Percentiles rank a stretch among this genome's conserved stretches.
Conservation (phyloP, 2,329 filamentous ascomycete species). For the Neocucurbitaria cava region DNA sequence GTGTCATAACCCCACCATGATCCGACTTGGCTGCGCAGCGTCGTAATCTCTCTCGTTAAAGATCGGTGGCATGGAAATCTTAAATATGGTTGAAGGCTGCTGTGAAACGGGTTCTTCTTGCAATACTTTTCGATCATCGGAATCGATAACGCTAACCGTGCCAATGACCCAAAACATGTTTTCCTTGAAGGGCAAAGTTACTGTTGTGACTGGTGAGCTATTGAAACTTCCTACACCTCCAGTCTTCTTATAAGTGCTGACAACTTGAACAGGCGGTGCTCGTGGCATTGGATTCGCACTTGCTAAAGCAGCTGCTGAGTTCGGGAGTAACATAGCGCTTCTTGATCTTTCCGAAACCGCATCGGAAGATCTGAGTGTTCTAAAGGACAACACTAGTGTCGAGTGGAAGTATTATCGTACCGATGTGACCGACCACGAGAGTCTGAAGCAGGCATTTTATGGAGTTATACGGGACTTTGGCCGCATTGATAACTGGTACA, state of each 20-base stretch:
- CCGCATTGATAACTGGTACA: not conserved
- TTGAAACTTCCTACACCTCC: not conserved
- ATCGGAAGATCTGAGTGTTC: not conserved
- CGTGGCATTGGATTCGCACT: not conserved
- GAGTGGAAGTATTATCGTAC: not conserved
- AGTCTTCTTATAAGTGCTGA: not conserved
- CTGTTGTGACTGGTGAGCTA: not conserved
- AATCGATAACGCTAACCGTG: too few species aligned
- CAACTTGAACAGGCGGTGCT: not conserved
- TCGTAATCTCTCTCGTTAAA: too few species aligned
- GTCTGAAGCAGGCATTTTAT: not conserved
- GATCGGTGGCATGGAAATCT: too few species aligned
- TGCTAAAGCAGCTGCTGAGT: not conserved
- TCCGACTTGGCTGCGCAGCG: too few species aligned
- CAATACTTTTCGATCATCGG: not conserved
- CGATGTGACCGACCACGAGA: not conserved
- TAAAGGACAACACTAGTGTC: not conserved
- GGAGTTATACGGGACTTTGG: not conserved
- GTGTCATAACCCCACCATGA: too few species aligned
- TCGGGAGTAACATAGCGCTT: not conserved
- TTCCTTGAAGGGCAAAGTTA: not conserved
- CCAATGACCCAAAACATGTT: not conserved
- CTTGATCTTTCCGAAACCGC: not conserved
- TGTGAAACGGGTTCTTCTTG: not conserved
- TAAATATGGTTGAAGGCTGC: too few species aligned